These are phyloP conservation scores for Daldinia grandis DNA, from an alignment of 495 filamentous ascomycete genomes.

Conservation along the genomic window DNA sequence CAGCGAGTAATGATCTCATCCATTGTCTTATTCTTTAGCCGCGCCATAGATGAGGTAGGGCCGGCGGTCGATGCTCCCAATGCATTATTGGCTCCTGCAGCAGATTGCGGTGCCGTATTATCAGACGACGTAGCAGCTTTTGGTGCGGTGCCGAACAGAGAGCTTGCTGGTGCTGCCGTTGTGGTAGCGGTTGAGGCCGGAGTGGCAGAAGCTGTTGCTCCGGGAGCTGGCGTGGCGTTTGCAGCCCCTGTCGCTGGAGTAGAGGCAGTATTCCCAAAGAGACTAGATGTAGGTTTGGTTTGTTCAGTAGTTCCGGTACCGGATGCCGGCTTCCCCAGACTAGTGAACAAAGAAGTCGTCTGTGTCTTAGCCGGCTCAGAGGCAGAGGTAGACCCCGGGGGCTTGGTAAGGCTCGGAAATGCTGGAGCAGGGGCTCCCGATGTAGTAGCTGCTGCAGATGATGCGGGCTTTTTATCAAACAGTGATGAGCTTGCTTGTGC, in stretches of 20 bases:
- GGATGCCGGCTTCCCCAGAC: conserved; percentile 21
- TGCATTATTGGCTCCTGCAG: conserved; percentile 46
- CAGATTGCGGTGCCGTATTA: conserved; percentile 39
- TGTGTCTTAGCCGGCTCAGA: conserved; percentile 34
- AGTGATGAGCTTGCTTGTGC: conserved; percentile 27
- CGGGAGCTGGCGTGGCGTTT: conserved; percentile 17
- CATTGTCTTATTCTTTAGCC: conserved; percentile 98
- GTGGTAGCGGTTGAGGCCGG: conserved; percentile 30
- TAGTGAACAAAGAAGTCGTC: conserved; percentile 25
- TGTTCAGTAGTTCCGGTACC: conserved; percentile 30
- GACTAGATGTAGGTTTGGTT: conserved; percentile 41
- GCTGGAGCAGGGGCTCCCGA: conserved; percentile 35
- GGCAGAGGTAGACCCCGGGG: conserved; percentile 25
- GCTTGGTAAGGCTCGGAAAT: conserved; percentile 42
- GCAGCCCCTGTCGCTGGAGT: conserved; percentile 37
- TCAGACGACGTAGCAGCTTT: conserved; percentile 42
- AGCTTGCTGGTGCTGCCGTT: conserved; percentile 19
- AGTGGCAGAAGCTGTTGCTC: conserved; percentile 19
- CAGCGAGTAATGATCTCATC: conserved; percentile 99
- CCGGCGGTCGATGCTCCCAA: conserved; percentile 78
- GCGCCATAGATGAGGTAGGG: conserved; percentile 80
- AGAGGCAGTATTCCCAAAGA: conserved; percentile 43
- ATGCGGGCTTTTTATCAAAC: conserved; percentile 24
- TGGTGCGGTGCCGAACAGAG: conserved; percentile 24
- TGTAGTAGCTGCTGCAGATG: conserved; percentile 36